A percentile compares a stretch with the other conserved stretches of the same genome.
These are phyloP conservation scores for Pinus taeda DNA, from an alignment of 75 land plant genomes.

Conservation along the genomic window DNA sequence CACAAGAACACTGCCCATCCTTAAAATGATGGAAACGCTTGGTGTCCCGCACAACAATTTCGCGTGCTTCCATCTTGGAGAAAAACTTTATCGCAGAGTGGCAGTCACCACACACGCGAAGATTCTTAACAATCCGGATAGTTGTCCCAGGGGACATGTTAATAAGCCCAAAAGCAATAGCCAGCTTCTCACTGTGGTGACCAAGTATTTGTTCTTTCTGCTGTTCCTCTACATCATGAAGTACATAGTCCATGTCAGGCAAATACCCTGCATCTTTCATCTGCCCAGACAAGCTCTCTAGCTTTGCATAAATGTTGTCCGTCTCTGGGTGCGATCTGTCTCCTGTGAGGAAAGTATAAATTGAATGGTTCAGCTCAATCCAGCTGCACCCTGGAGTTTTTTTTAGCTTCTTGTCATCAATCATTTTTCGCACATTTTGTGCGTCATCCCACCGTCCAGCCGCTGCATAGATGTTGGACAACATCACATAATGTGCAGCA, in stretches of 20 bases:
- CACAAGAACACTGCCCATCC: conserved; percentile 14
- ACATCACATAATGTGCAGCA: conserved; percentile 7
- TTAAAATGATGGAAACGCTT: conserved; percentile 18
- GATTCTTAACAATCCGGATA: conserved; percentile 12
- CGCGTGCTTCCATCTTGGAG: conserved; percentile 7
- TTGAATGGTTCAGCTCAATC: neutral
- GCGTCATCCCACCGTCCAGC: neutral
- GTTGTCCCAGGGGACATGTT: conserved; percentile 7
- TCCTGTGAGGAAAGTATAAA: neutral
- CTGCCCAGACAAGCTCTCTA: neutral
- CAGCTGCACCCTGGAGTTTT: neutral
- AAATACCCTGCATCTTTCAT: conserved; percentile 9
- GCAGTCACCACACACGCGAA: conserved; percentile 12
- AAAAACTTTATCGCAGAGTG: conserved; percentile 9
- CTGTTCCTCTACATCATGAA: conserved; percentile 1
- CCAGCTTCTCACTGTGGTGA: conserved; percentile 19
- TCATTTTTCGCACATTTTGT: neutral
- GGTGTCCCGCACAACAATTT: conserved; percentile 12
- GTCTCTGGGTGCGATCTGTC: neutral
- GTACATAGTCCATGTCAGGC: neutral
- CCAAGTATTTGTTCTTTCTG: neutral
- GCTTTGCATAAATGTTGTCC: neutral
- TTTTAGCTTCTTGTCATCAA: neutral
- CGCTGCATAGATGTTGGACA: conserved; percentile 13
- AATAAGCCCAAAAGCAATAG: conserved; percentile 15